These are phyloP conservation scores for Misopates orontium DNA, from an alignment of 257 asterid species.

Conservation along the genomic window DNA sequence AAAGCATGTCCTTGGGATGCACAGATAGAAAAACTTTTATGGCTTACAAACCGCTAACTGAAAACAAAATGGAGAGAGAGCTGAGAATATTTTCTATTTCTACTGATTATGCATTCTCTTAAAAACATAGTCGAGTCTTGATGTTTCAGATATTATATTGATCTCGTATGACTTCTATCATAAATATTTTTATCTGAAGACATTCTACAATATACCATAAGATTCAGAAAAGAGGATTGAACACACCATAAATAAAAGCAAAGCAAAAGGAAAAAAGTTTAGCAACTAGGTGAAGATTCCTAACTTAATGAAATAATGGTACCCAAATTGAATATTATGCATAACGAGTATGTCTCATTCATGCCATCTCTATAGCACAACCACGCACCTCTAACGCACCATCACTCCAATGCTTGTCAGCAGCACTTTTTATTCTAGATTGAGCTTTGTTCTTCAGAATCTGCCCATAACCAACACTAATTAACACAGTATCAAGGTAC, in stretches of 20 bases:
- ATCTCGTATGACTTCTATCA: background rate
- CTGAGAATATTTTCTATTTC: too few relatives aligned
- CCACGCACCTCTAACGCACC: slow-evolving; percentile 75
- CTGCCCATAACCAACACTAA: slow-evolving; percentile 40
- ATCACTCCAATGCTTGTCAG: slow-evolving; percentile 92
- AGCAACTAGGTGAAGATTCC: slow-evolving; percentile 17
- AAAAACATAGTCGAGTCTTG: too few relatives aligned
- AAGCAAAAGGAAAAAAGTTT: background rate
- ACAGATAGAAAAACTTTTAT: too few relatives aligned
- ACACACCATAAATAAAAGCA: background rate
- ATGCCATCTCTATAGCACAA: slow-evolving; percentile 33
- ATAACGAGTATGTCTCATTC: slow-evolving; percentile 13
- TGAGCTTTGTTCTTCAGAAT: slow-evolving; percentile 71
- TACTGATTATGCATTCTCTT: too few relatives aligned
- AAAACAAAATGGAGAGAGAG: too few relatives aligned
- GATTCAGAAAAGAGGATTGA: background rate
- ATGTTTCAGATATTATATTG: background rate
- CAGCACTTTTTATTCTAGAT: slow-evolving; percentile 76
- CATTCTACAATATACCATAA: background rate
- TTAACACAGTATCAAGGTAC: background rate
- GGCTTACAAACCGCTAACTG: too few relatives aligned
- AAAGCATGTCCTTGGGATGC: too few relatives aligned
- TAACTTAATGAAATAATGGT: background rate
- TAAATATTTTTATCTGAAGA: background rate
- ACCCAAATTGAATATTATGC: background rate